phyloP scores from a whole-genome alignment of 345 rosid genomes.

The Gynandropsis gynandra region DNA sequence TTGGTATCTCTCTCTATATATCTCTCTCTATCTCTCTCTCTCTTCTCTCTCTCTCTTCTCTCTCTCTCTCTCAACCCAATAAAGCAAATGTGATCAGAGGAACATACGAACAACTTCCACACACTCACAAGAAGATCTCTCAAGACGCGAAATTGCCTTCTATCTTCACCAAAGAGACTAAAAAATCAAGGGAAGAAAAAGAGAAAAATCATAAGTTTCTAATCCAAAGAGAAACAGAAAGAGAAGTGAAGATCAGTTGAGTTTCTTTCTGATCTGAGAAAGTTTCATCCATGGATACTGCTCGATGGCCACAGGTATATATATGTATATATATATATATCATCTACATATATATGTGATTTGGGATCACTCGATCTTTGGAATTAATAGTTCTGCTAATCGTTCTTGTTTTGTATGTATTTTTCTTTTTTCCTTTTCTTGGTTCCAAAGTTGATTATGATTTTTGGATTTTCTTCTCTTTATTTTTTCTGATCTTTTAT shows the following conservation, averaged over 20 bases:
- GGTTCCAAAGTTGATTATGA: constrained; percentile 19
- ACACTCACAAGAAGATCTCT: constrained; percentile 32
- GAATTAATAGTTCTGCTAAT: not conserved
- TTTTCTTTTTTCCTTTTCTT: constrained; percentile 14
- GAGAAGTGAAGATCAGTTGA: constrained; percentile 16
- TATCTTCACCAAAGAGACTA: constrained; percentile 32
- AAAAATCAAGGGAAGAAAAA: constrained; percentile 12
- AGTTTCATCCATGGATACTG: constrained; percentile 80
- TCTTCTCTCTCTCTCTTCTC: constrained; percentile 22
- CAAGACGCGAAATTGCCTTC: constrained; percentile 31
- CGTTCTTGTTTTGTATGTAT: constrained; percentile 18
- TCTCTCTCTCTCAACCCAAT: constrained; percentile 31
- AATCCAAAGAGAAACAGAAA: constrained; percentile 1
- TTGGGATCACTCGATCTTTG: constrained; percentile 13
- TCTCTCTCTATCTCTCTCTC: constrained; percentile 18
- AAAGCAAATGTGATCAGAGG: constrained; percentile 37
- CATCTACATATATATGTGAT: constrained; percentile 11
- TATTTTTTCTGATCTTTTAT: constrained; percentile 11
- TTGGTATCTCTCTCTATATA: constrained; percentile 17
- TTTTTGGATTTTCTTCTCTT: constrained; percentile 31
- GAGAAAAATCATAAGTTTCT: constrained; percentile 8
- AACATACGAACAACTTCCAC: constrained; percentile 39
- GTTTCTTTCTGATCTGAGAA: constrained; percentile 27
- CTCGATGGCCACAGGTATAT: constrained; percentile 94
- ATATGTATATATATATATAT: constrained; percentile 18